Percentiles rank a stretch among this genome's conserved stretches.
These are phyloP conservation scores for Adansonia digitata DNA, from an alignment of 345 rosid genomes.

Conservation along the genomic window DNA sequence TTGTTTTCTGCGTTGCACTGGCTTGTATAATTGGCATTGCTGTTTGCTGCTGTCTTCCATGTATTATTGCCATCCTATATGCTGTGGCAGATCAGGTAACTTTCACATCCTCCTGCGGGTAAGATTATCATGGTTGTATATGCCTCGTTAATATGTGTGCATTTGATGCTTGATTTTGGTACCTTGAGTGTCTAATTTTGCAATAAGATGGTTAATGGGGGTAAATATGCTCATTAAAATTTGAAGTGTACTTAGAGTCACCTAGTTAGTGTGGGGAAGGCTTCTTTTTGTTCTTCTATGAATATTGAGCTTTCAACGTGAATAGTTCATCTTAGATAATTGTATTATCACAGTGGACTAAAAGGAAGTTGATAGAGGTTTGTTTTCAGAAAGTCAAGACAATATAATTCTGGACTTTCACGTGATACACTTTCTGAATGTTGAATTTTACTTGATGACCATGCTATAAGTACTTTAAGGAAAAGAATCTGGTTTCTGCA, in stretches of 20 bases:
- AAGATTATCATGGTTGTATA: not conserved
- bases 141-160: not conserved
- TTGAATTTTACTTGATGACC: not conserved
- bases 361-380: not conserved
- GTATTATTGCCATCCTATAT: conserved; percentile 86
- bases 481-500: not conserved
- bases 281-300: not conserved
- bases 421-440: not conserved
- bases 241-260: not conserved
- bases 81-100: conserved; percentile 92
- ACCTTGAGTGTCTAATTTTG: not conserved
- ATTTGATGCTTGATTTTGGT: not conserved
- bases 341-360: not conserved
- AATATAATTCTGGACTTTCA: not conserved
- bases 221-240: not conserved
- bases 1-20: conserved; percentile 84
- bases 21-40: conserved; percentile 95
- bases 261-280: not conserved
- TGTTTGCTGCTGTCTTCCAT: conserved; percentile 97
- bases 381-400: not conserved
- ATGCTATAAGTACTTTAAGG: not conserved
- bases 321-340: not conserved
- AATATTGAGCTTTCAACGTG: not conserved
- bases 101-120: conserved; percentile 10
- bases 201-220: not conserved